Conservation (phyloP, 768 basidiomycete genomes). For the Mycena rebaudengoi region DNA sequence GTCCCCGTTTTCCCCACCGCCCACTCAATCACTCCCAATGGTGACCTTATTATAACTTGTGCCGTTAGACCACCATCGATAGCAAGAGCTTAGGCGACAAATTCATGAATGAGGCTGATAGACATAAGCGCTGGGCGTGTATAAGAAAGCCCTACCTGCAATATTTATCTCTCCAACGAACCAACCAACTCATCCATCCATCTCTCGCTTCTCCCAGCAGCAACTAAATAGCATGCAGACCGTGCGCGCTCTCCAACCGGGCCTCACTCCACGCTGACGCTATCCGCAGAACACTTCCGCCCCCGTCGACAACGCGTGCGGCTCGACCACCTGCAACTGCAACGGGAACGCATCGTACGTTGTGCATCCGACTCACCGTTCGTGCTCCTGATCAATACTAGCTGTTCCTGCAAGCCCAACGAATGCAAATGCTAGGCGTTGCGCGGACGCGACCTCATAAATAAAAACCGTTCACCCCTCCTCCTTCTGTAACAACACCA, state of each 20-base stretch:
- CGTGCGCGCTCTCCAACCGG: neutral
- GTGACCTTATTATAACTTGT: too few species aligned
- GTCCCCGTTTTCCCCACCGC: too few species aligned
- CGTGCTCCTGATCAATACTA: neutral
- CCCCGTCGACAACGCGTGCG: conserved; percentile 42
- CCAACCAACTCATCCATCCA: too few species aligned
- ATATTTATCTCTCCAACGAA: too few species aligned
- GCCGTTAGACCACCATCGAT: too few species aligned
- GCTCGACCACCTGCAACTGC: conserved; percentile 35
- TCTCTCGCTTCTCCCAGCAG: neutral
- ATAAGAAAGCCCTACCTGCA: too few species aligned
- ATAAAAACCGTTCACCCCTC: too few species aligned
- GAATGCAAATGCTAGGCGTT: conserved; percentile 11
- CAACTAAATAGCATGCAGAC: conserved; percentile 21
- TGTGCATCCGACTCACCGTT: neutral
- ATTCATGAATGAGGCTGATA: too few species aligned
- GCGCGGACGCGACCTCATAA: neutral
- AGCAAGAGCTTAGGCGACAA: too few species aligned
- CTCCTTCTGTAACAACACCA: too few species aligned
- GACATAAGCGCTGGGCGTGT: too few species aligned
- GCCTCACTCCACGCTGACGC: neutral
- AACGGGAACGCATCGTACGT: conserved; percentile 31
- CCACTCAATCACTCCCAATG: too few species aligned
- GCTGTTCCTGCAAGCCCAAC: conserved; percentile 30
- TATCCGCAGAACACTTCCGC: conserved; percentile 31